Conservation (phyloP, 257 asterid species). For the Schizonepeta tenuifolia region DNA sequence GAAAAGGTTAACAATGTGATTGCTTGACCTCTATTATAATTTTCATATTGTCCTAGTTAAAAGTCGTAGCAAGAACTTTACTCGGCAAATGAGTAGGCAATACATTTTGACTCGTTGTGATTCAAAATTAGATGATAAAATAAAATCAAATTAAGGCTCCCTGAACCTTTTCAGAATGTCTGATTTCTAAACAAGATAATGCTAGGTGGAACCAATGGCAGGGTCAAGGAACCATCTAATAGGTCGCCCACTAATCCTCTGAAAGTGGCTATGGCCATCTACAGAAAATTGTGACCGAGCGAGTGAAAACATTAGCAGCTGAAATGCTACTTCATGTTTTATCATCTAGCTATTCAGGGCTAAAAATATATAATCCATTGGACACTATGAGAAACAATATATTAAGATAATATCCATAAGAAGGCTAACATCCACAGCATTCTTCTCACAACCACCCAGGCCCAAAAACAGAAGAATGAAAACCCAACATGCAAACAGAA, state of each 20-base stretch:
- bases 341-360: background rate
- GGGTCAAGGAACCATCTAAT: background rate
- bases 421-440: background rate
- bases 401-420: no score
- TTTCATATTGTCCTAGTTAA: background rate
- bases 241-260: background rate
- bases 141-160: background rate
- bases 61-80: background rate
- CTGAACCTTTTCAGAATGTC: background rate
- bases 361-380: background rate
- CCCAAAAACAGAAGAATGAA: background rate
- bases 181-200: background rate
- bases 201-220: background rate
- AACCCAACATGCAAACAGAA: background rate
- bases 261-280: background rate
- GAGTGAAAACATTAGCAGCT: background rate
- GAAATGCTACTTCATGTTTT: conserved; percentile 1
- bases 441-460: no score
- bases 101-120: background rate
- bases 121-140: background rate
- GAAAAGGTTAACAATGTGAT: background rate
- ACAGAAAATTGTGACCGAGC: no score
- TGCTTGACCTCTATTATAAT: background rate
- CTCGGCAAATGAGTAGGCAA: background rate
- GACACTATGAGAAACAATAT: no score